These are phyloP conservation scores for Trametes cinnabarina DNA, from an alignment of 768 basidiomycete genomes.

Conservation along the genomic window DNA sequence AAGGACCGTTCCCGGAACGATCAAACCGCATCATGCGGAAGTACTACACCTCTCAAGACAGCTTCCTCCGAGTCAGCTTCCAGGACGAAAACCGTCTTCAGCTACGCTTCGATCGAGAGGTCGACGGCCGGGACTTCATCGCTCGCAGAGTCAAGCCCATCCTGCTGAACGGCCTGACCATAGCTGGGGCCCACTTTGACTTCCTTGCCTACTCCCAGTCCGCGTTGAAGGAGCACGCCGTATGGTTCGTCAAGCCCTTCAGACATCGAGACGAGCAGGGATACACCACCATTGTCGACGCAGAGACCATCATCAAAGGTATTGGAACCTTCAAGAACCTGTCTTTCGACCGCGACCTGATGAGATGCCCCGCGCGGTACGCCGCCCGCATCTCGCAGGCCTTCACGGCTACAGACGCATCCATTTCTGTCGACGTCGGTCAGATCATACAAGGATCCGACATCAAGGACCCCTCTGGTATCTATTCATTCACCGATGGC, in stretches of 20 bases:
- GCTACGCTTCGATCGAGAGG: slow-evolving; percentile 54
- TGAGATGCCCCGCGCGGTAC: slow-evolving; percentile 65
- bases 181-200: slow-evolving; percentile 54
- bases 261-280: slow-evolving; percentile 23
- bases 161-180: slow-evolving; percentile 43
- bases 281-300: slow-evolving; percentile 21
- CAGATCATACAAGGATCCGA: slow-evolving; percentile 45
- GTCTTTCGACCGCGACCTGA: slow-evolving; percentile 44
- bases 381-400: slow-evolving; percentile 72
- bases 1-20: slow-evolving; percentile 56
- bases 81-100: slow-evolving; percentile 55
- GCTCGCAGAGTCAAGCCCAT: slow-evolving; percentile 45
- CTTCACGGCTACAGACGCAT: slow-evolving; percentile 71
- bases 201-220: slow-evolving; percentile 77
- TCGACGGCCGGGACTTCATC: slow-evolving; percentile 53
- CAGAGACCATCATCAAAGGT: slow-evolving; percentile 49
- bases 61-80: slow-evolving; percentile 63
- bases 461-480: slow-evolving; percentile 35
- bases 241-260: slow-evolving; percentile 68
- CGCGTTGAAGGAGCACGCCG: slow-evolving; percentile 55
- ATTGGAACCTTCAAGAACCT: slow-evolving; percentile 55
- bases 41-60: slow-evolving; percentile 46
- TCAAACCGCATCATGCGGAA: slow-evolving; percentile 61
- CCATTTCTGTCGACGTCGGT: slow-evolving; percentile 41
- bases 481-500: slow-evolving; percentile 65